These are phyloP conservation scores for Dictyophora rubrovolvata DNA, from an alignment of 768 basidiomycete genomes.

Conservation along the genomic window DNA sequence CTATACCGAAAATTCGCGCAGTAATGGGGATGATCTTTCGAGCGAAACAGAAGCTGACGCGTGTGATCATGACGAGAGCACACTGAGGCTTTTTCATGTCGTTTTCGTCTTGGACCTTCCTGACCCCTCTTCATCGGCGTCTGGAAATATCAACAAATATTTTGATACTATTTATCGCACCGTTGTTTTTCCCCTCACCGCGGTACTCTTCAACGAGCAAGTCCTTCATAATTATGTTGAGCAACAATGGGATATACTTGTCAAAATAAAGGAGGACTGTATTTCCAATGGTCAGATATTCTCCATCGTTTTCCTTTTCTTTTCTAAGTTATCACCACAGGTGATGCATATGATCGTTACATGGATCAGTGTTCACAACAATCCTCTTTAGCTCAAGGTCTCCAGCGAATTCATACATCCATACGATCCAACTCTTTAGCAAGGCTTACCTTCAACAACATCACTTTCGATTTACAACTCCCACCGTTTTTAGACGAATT, in stretches of 20 bases:
- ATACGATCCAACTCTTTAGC: constrained; percentile 70
- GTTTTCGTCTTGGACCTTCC: constrained; percentile 83
- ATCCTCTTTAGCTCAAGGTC: constrained; percentile 69
- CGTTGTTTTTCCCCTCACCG: constrained; percentile 81
- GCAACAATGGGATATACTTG: constrained; percentile 61
- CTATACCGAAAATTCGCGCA: neutral
- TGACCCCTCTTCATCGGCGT: constrained; percentile 77
- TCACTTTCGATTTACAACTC: constrained; percentile 78
- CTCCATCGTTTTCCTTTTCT: constrained; percentile 1
- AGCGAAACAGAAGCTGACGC: constrained; percentile 13
- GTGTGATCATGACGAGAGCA: constrained; percentile 9
- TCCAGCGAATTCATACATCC: constrained; percentile 70
- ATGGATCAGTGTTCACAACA: constrained; percentile 45
- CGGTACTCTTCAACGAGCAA: constrained; percentile 88
- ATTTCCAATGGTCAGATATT: constrained; percentile 45
- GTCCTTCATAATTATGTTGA: constrained; percentile 81
- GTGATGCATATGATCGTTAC: constrained; percentile 48
- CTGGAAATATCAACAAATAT: constrained; percentile 66
- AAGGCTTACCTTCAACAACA: constrained; percentile 64
- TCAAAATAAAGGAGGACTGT: constrained; percentile 59
- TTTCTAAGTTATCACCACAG: constrained; percentile 24
- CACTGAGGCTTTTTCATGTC: constrained; percentile 69
- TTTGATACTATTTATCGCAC: constrained; percentile 85
- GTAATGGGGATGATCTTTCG: constrained; percentile 19
- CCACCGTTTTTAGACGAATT: constrained; percentile 71